Conservation (phyloP, 345 rosid genomes). For the Cardiospermum halicacabum region DNA sequence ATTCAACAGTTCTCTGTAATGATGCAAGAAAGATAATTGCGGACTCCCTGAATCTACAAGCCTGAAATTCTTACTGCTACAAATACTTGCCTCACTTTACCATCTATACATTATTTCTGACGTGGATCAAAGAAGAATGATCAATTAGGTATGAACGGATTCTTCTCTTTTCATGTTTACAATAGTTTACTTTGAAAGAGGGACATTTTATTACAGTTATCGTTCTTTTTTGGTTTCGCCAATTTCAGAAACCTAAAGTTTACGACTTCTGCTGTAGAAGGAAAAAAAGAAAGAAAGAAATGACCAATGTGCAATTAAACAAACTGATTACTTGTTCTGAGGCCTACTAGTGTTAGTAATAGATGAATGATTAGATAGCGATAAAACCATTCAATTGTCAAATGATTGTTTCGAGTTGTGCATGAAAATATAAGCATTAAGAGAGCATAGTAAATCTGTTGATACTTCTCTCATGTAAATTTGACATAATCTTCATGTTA, state of each 20-base stretch:
- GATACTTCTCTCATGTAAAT: no score
- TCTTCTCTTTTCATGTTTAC: not conserved
- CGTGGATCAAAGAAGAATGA: conserved; percentile 4
- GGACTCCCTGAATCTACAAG: conserved; percentile 27
- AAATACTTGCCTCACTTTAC: not conserved
- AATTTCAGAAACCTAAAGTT: not conserved
- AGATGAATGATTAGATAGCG: no score
- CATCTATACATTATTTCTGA: not conserved
- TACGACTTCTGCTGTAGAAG: not conserved
- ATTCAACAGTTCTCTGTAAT: conserved; percentile 52
- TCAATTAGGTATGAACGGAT: conserved; percentile 14
- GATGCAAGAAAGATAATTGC: conserved; percentile 68
- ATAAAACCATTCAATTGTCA: no score
- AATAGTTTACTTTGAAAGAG: not conserved
- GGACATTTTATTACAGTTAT: not conserved
- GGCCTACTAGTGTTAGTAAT: no score
- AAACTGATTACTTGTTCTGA: no score
- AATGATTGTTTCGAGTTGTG: no score
- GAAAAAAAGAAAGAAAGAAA: not conserved
- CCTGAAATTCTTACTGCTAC: conserved; percentile 16
- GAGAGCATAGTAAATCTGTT: no score
- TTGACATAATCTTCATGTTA: not conserved
- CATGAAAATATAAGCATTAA: no score
- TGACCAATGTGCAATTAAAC: no score
- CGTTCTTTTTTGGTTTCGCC: not conserved